phyloP scores from a whole-genome alignment of 2,329 filamentous ascomycete genomes.

The Fusarium pseudonygamai region DNA sequence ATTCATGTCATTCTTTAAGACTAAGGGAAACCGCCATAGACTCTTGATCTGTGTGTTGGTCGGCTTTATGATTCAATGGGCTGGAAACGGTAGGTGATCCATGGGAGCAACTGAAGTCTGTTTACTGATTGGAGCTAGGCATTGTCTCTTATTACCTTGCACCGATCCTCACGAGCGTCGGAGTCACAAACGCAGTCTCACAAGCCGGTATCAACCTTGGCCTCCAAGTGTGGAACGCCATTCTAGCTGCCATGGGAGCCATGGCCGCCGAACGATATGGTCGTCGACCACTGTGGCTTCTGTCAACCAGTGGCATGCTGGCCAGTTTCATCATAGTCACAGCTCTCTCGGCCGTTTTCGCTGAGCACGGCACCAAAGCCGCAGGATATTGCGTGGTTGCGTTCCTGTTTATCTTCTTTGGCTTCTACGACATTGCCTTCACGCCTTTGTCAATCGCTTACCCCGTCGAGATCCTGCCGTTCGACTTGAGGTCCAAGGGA shows the following conservation, averaged over 20 bases:
- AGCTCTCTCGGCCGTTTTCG: conserved; percentile 6
- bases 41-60: conserved; percentile 30
- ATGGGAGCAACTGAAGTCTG: rapidly evolving
- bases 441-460: conserved; percentile 12
- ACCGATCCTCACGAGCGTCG: conserved; percentile 11
- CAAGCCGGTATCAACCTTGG: conserved; percentile 20
- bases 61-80: conserved; percentile 35
- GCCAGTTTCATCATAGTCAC: conserved; percentile 16
- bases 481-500: conserved; percentile 17
- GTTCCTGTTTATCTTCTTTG: conserved; percentile 23
- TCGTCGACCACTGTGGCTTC: conserved; percentile 10
- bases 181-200: conserved; percentile 7
- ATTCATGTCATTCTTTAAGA: conserved; percentile 53
- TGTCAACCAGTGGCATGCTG: conserved; percentile 19
- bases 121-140: background rate
- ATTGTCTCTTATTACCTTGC: conserved; percentile 28
- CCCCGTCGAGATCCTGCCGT: conserved; percentile 27
- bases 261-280: conserved; percentile 19
- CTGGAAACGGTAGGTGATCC: conserved; percentile 14
- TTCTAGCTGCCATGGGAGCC: conserved; percentile 11
- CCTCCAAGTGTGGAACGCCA: conserved; percentile 19
- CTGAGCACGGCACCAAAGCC: background rate
- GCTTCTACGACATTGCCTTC: conserved; percentile 29
- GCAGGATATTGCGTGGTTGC: conserved; percentile 16
- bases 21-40: conserved; percentile 40